Base-by-base conservation (phyloP, 202 grass and related monocot genomes). In the Bolboschoenoplectus hybrid region DNA sequence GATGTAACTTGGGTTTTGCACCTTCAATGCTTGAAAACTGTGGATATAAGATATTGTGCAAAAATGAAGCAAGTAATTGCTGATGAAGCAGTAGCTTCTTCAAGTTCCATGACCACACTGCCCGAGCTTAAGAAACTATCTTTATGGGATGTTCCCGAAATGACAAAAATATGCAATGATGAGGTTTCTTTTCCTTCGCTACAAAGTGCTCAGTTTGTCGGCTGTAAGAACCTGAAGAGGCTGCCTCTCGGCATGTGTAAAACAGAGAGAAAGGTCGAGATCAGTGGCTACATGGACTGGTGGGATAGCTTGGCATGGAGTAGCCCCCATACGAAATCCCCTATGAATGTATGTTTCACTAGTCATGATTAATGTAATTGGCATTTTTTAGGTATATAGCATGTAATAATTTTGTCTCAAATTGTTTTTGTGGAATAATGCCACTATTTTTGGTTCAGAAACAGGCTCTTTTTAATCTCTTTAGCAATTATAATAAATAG, bases 51-150 rank as follows among this genome's bases (percentile, higher is more conserved):
- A 26, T 62, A 62, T 26, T 62, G 58, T 62, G 58, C 58, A 62
- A 62, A 62, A 62, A 62, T 62, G n/a, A 62, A 62, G 58, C n/a
- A 62, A 62, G 17, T 62, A 2, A 62, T 62, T 62, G 58, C 58
- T 8, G 58, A 62, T 62, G 58, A 62, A 20, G n/a, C 58, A 62
- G 5, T 61, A n/a, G n/a, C 2, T 7, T 62, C 58, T 26, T 2
- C 58, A 62, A 26, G 58, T 62, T 7, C 58, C 5, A 26, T 62
- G 5, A 0, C 58, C 58, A 62, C 5, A 26, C 20, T 62, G 0
- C 58, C 58, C 0, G 5, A 26, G 58, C 58, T 62, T 62, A 62
- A 8, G n/a, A 62, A 62, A 2, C 5, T 62, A 8, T 62, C 17
- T 62, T n/a, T 62, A 62, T 62, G 58, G 58, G 1, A 26, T 20